Conservation (phyloP, 148 eudicot genomes). For the Heliamphora exappendiculata region DNA sequence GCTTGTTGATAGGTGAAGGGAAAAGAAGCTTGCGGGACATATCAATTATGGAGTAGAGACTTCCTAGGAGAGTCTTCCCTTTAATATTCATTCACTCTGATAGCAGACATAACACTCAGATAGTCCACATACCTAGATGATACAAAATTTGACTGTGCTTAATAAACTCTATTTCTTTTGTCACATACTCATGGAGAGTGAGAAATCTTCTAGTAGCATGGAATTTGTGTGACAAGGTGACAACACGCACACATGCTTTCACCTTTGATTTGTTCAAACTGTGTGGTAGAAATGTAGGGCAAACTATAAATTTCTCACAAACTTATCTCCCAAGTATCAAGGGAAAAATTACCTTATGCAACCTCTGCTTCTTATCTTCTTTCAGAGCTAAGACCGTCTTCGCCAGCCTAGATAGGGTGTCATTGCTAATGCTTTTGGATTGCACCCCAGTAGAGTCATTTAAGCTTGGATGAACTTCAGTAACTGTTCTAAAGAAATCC, state of each 20-base stretch:
- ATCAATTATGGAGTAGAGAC: background rate
- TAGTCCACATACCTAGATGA: background rate
- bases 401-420: slow-evolving; percentile 73
- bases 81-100: background rate
- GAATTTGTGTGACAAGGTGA: background rate
- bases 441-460: slow-evolving; percentile 75
- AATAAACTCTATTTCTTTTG: background rate
- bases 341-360: slow-evolving; percentile 57
- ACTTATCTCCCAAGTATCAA: slow-evolving; percentile 1
- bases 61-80: background rate
- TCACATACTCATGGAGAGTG: background rate
- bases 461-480: slow-evolving; percentile 96
- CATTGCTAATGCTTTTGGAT: slow-evolving; percentile 94
- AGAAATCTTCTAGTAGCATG: background rate
- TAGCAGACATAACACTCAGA: background rate
- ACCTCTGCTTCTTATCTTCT: slow-evolving; percentile 88
- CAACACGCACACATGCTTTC: background rate
- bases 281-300: background rate
- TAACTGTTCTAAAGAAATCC: slow-evolving; percentile 87
- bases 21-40: background rate
- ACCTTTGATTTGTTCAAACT: background rate
- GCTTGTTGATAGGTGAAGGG: background rate
- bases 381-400: slow-evolving; percentile 77
- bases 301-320: background rate
- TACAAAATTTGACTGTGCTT: background rate